Evolutionary conservation across 106 monocot genomes (phyloP).

Genomic region (Allium fistulosum): DNA sequence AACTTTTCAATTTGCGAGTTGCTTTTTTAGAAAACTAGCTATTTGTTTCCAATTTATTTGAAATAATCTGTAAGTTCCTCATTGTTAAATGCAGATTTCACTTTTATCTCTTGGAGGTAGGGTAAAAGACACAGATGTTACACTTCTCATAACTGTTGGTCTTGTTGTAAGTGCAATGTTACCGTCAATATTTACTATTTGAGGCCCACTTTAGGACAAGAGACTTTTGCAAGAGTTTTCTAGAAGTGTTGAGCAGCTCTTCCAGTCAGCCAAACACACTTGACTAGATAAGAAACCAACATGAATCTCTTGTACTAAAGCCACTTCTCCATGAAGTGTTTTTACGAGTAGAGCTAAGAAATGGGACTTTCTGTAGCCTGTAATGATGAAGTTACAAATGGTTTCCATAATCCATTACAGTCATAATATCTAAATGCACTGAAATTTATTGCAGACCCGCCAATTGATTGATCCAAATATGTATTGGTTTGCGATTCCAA

Average conservation of each 20-base stretch:
- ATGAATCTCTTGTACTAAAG: no score
- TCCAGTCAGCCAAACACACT: not conserved
- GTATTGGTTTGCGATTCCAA: constrained; percentile 96
- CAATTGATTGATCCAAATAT: constrained; percentile 89
- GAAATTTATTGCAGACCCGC: constrained; percentile 50
- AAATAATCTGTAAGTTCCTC: not conserved
- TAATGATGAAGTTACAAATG: no score
- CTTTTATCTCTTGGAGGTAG: constrained; percentile 76
- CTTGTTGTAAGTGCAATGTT: constrained; percentile 65
- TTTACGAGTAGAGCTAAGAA: no score
- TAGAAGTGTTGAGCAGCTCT: not conserved
- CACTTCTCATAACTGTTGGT: constrained; percentile 74
- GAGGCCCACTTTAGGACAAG: no score
- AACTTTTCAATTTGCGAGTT: not conserved
- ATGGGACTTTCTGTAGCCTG: no score
- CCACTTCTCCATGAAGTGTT: no score
- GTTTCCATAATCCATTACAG: no score
- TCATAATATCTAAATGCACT: not conserved
- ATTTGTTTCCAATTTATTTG: not conserved
- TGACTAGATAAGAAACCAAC: no score
- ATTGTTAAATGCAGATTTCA: constrained; percentile 53
- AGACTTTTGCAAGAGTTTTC: no score
- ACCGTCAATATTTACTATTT: not conserved
- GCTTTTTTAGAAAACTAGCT: not conserved
- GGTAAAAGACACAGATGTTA: constrained; percentile 63